Evolutionary conservation across 208 protist species (phyloP).

Genomic region (Leishmania guyanensis): DNA sequence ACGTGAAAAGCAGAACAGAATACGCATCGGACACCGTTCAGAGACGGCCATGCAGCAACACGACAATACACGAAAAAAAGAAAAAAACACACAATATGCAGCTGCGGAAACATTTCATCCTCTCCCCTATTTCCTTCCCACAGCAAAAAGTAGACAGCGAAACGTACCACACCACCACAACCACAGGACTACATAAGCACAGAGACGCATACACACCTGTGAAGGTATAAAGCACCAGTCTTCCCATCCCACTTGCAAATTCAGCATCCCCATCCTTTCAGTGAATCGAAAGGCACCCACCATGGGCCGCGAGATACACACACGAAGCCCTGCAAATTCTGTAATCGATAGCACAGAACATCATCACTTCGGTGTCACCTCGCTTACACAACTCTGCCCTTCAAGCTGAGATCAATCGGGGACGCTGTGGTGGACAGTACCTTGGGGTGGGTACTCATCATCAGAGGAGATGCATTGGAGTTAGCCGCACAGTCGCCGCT

Average conservation of each 20-base stretch:
- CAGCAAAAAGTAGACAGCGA: background rate
- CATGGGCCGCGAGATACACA: background rate
- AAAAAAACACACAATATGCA: background rate
- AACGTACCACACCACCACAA: background rate
- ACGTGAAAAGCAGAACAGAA: background rate
- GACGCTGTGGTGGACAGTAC: background rate
- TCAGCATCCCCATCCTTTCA: background rate
- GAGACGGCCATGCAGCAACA: background rate
- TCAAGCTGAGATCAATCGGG: background rate
- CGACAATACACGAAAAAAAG: background rate
- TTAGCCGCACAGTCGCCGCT: background rate
- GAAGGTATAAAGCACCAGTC: background rate
- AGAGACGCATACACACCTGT: background rate
- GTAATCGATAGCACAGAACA: background rate
- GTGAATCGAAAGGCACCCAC: background rate
- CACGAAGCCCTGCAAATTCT: background rate
- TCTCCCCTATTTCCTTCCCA: background rate
- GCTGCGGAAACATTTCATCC: background rate
- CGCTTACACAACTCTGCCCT: background rate
- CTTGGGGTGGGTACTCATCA: conserved; percentile 1
- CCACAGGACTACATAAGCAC: background rate
- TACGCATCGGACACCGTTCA: background rate
- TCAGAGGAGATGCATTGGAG: background rate
- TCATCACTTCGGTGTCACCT: background rate
- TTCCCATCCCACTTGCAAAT: background rate